Evolutionary conservation across 2,329 filamentous ascomycete genomes (phyloP), one percentile per base, ranked within the genome.

Genomic region (Apiospora arundinis): DNA sequence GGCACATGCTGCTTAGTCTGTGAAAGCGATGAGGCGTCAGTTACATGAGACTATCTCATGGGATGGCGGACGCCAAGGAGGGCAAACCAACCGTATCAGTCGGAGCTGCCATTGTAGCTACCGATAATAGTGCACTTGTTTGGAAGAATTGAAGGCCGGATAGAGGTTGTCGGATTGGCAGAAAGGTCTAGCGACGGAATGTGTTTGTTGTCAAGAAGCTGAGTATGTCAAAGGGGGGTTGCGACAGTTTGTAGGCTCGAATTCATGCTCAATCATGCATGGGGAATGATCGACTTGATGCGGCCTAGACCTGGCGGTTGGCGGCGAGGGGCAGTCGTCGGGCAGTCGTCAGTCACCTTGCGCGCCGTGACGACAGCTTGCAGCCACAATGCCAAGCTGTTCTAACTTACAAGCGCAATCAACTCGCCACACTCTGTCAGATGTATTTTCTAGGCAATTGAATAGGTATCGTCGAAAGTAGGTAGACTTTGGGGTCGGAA

Each of bases 1-100:
- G 82, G 81, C 42, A 79, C 77, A 46, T 81, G 78, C 49, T 79
- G 77, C 76, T 89, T 89, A 76, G 78, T 82, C 84, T 88, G 74
- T n/a, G 16, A 65, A 21, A 65, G 5, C 2, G 12, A 63, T 40
- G 18, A 32, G 5, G 56, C 5, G 56, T 68, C 21, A 45, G 66
- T 18, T 45, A 46, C n/a, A 16, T 44, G 23, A 12, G 12, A 21
- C n/a, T 7, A 42, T 28, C 14, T 68, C 12, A 4, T 12, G 14
- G 56, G 28, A 4, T n/a, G 21, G 18, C 32, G 56, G 32, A 21
- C 6, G 25, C 25, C 7, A 63, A 18, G 21, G 25, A 32, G 18
- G 44, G 25, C 25, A 37, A n/a, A 68, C 66, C 44, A 68, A 68
- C 66, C 44, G 66, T 68, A 48, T 68, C 66, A 48, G 32, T 48